A percentile compares a stretch with the other conserved stretches of the same genome.
Conservation (phyloP, 2,329 filamentous ascomycete genomes). For the Xylaria sp. region DNA sequence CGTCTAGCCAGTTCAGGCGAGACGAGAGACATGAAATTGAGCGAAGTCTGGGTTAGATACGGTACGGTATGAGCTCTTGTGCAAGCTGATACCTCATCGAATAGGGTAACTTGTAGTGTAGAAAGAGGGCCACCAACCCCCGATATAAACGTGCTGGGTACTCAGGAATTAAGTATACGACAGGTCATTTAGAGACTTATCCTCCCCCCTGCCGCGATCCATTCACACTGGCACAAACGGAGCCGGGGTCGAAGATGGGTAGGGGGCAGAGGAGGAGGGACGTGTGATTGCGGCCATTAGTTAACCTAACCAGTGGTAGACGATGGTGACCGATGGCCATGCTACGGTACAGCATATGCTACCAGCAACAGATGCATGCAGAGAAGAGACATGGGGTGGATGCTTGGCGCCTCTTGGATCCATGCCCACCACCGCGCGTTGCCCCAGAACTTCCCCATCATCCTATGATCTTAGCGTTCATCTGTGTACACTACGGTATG, state of each 20-base stretch:
- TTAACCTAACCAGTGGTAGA: constrained; percentile 29
- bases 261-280: constrained; percentile 16
- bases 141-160: constrained; percentile 15
- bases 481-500: constrained; percentile 21
- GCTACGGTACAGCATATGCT: constrained; percentile 8
- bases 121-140: constrained; percentile 21
- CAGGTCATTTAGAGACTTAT: constrained; percentile 31
- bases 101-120: constrained; percentile 23
- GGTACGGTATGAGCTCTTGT: constrained; percentile 25
- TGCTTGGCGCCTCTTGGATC: constrained; percentile 46
- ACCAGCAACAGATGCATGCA: constrained; percentile 39
- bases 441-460: constrained; percentile 41
- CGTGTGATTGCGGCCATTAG: constrained; percentile 2
- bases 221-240: constrained; percentile 35
- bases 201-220: constrained; percentile 13
- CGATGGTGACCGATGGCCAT: constrained; percentile 24
- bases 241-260: constrained; percentile 15
- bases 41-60: constrained; percentile 27
- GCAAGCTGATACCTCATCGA: constrained; percentile 28
- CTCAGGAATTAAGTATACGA: constrained; percentile 6
- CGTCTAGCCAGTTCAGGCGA: constrained; percentile 36
- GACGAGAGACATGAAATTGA: constrained; percentile 19
- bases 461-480: constrained; percentile 42
- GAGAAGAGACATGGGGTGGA: constrained; percentile 41
- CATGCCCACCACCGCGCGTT: constrained; percentile 42